Conservation (phyloP, 441 rosid genomes). For the Syzygium malaccense region DNA sequence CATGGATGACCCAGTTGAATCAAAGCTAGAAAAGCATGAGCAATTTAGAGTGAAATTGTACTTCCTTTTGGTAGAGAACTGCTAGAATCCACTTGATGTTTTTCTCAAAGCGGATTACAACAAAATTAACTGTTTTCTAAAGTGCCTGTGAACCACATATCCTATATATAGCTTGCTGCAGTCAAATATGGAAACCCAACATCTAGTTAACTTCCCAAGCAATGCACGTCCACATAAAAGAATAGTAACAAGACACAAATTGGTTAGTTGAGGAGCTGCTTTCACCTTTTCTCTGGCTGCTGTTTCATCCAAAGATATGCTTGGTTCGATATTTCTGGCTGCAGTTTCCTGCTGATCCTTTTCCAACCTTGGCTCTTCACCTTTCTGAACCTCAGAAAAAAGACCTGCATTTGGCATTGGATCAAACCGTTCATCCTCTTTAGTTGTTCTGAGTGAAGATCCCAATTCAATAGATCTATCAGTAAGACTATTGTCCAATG, state of each 20-base stretch:
- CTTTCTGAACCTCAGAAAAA: neutral
- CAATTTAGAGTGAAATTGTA: neutral
- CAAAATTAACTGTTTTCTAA: neutral
- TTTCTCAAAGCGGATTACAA: neutral
- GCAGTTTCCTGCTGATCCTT: no score
- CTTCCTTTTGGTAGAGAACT: neutral
- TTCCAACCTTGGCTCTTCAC: neutral
- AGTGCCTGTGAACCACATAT: neutral
- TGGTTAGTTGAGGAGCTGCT: no score
- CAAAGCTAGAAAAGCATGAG: neutral
- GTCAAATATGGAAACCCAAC: neutral
- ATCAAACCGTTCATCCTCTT: neutral
- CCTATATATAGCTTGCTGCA: neutral
- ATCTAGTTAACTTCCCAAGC: neutral
- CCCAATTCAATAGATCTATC: neutral
- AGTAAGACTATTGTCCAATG: accelerated
- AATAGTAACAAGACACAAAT: no score
- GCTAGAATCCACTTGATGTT: neutral
- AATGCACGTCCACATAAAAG: neutral
- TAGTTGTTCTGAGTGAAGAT: neutral
- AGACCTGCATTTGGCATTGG: accelerated
- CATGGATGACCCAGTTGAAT: neutral
- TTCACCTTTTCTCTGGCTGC: no score
- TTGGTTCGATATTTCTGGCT: neutral
- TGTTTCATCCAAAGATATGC: neutral